These are phyloP conservation scores for Miamiensis avidus DNA, from an alignment of 169 alveolate species.

Conservation along the genomic window DNA sequence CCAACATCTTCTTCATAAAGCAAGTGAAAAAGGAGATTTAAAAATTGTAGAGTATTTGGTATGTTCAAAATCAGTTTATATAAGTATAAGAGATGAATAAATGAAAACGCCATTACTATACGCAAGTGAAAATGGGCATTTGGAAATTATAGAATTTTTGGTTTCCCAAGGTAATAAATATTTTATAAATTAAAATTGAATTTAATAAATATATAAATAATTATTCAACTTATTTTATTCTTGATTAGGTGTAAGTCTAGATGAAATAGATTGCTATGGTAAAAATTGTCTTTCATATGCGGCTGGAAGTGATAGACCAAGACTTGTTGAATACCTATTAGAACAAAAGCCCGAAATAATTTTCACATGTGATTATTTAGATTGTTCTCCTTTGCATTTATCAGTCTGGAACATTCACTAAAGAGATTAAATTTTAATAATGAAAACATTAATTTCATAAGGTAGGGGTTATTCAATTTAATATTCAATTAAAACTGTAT, in stretches of 20 bases:
- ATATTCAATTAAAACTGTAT: too few species aligned
- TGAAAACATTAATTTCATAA: conserved; percentile 49
- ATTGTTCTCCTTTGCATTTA: conserved; percentile 27
- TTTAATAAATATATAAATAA: too few species aligned
- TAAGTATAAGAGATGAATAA: conserved; percentile 75
- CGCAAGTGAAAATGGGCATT: conserved; percentile 60
- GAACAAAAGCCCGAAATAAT: too few species aligned
- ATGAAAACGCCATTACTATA: conserved; percentile 77
- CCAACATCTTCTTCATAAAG: conserved; percentile 68
- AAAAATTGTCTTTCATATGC: too few species aligned
- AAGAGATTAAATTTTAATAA: conserved; percentile 57
- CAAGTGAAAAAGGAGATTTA: conserved; percentile 60
- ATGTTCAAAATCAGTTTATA: conserved; percentile 54
- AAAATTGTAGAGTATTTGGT: conserved; percentile 58
- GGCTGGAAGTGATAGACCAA: too few species aligned
- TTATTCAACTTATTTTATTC: too few species aligned
- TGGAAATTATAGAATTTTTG: conserved; percentile 51
- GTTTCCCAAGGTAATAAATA: conserved; percentile 51
- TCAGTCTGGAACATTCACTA: conserved; percentile 62
- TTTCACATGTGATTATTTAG: background rate
- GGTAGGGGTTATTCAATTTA: too few species aligned
- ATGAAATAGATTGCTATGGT: too few species aligned
- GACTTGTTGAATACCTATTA: too few species aligned
- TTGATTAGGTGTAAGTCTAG: too few species aligned
- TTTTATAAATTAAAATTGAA: too few species aligned